Base-by-base conservation (phyloP, 2,329 filamentous ascomycete species). In the Diplodia corticola region DNA sequence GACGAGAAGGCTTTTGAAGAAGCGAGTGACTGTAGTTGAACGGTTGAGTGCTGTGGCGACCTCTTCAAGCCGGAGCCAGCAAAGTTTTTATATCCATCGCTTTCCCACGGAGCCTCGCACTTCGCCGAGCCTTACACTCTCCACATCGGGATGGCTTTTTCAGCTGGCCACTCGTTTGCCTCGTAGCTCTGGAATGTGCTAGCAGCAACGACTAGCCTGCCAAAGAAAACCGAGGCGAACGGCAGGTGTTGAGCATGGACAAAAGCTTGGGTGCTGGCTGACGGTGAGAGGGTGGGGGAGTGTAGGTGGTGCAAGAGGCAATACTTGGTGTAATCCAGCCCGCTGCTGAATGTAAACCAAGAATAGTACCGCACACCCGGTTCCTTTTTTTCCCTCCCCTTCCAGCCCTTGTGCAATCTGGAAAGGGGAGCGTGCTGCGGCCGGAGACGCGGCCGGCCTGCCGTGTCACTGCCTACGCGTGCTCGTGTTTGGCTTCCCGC, bases 311-410 rank as follows among this genome's bases (percentile, higher is more conserved):
- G 54, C 54, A 57, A 44, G 40, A 44, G 17, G 35, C 35, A 57
- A 57, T 57, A 57, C 22, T 57, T 22, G 7, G 53, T 57, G 53
- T 57, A 57, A 57, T 57, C 35, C 33, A 26, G 35, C 53, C 44
- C 54, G 35, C 54, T n/a, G 54, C 35, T 57, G 35, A 46, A 28
- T 54, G 51, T 28, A 24, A 7, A 17, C 20, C 54, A 40, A 57
- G 17, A 57, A 57, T 57, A 57, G 40, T 57, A 22, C 22, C 54
- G 54, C 15, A 44, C n/a, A 57, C 6, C 26, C 35, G 54, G 51
- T 22, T 30, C 51, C 20, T 26, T n/a, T 7, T 35, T 20, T 7
- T 35, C 17, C 48, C 40, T n/a, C 37, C 13, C 28, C 15, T 33
- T 30, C 26, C 35, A 57, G 54, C 54, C 54, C 54, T 57, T 4